Percentiles rank a stretch among this genome's conserved stretches.
Evolutionary conservation across 805 yeast genomes (phyloP).

Genomic region (Teunomyces tritomae): DNA sequence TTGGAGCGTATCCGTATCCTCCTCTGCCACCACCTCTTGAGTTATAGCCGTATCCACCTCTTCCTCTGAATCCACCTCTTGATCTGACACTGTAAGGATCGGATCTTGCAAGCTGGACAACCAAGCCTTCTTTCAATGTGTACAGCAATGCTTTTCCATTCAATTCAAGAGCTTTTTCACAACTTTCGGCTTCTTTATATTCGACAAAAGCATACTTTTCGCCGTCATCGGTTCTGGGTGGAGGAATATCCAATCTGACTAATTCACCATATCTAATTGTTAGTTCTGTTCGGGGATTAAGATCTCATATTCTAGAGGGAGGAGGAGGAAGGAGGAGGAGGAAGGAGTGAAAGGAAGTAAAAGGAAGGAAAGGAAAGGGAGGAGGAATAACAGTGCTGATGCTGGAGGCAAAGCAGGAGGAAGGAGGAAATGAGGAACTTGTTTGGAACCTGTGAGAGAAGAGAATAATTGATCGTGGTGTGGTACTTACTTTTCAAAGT

Average conservation of each 20-base stretch:
- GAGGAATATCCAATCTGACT: constrained; percentile 59
- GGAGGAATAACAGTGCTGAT: neutral
- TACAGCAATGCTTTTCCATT: constrained; percentile 45
- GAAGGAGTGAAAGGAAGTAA: neutral
- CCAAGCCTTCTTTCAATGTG: constrained; percentile 41
- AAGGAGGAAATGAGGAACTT: constrained; percentile 5
- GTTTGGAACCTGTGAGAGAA: constrained; percentile 7
- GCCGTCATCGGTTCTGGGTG: constrained; percentile 58
- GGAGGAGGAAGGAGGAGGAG: neutral
- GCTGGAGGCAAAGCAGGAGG: constrained; percentile 1
- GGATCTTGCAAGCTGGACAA: constrained; percentile 55
- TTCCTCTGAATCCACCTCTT: constrained; percentile 25
- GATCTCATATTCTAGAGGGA: constrained; percentile 1
- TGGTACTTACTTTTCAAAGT: constrained; percentile 55
- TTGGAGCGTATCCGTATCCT: constrained; percentile 11
- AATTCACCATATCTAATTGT: constrained; percentile 51
- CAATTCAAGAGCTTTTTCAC: constrained; percentile 51
- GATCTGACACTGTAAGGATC: constrained; percentile 45
- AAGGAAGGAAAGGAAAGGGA: constrained; percentile 1
- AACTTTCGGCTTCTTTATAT: constrained; percentile 49
- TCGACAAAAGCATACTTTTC: constrained; percentile 65
- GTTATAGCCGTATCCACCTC: constrained; percentile 17
- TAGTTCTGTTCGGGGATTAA: constrained; percentile 6
- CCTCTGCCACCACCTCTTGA: constrained; percentile 17
- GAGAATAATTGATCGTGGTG: constrained; percentile 2